These are phyloP conservation scores for Centella asiatica DNA, from an alignment of 129 eudicot species.

Conservation along the genomic window DNA sequence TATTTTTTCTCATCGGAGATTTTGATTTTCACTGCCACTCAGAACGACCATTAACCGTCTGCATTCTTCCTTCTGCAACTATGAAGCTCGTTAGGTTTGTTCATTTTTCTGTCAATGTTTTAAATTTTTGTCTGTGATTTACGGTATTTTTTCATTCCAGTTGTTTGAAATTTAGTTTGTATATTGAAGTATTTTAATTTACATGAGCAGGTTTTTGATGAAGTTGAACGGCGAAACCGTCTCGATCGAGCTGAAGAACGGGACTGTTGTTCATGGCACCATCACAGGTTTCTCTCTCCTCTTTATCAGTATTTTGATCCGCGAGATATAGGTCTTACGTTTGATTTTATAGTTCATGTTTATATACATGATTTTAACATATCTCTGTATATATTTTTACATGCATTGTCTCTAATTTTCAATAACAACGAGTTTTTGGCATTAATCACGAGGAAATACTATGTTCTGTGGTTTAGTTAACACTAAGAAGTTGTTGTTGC, in stretches of 20 bases:
- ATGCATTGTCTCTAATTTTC: neutral
- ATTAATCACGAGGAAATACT: too few species aligned
- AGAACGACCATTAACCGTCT: too few species aligned
- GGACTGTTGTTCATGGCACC: constrained; percentile 70
- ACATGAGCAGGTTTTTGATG: constrained; percentile 46
- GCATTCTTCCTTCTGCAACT: neutral
- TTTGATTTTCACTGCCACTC: too few species aligned
- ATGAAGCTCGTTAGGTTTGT: constrained; percentile 82
- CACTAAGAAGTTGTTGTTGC: too few species aligned
- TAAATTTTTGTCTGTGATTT: neutral
- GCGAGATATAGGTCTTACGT: too few species aligned
- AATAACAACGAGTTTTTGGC: too few species aligned
- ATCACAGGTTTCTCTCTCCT: constrained; percentile 44
- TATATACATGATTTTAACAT: too few species aligned
- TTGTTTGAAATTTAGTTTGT: neutral
- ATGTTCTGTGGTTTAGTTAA: too few species aligned
- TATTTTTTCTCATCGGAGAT: too few species aligned
- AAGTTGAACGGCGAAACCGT: constrained; percentile 77
- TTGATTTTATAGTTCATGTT: too few species aligned
- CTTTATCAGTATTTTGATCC: neutral
- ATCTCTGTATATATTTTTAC: too few species aligned
- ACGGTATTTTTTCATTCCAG: neutral
- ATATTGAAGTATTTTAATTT: neutral
- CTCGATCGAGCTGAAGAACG: constrained; percentile 70
- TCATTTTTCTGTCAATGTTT: neutral